Percentiles rank a stretch among this genome's conserved stretches.
Evolutionary conservation across 176 grass and related monocot genomes (phyloP).

Genomic region (Areca catechu): DNA sequence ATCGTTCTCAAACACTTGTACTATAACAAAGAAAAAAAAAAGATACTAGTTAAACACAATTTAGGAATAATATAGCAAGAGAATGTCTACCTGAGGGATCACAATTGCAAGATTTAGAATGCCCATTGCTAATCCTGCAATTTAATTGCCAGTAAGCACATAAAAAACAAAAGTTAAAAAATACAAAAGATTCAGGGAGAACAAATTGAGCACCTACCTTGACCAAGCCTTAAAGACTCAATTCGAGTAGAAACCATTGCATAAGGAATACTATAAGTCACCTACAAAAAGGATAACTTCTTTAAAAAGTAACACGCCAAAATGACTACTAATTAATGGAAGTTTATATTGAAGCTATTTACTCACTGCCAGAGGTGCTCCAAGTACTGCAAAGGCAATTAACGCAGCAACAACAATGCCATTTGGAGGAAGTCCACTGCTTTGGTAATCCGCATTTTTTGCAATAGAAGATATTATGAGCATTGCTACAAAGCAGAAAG

Average conservation of each 20-base stretch:
- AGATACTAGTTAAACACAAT: no score
- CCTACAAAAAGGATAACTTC: conserved; percentile 42
- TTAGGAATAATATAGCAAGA: not conserved
- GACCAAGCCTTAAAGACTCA: conserved; percentile 81
- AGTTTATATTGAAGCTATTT: not conserved
- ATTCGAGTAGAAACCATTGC: conserved; percentile 77
- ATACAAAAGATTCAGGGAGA: not conserved
- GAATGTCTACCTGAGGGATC: conserved; percentile 65
- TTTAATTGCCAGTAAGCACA: not conserved
- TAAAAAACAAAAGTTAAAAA: no score
- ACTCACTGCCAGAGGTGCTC: conserved; percentile 64
- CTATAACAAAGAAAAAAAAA: no score
- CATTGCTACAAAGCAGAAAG: conserved; percentile 82
- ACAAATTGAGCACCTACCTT: conserved; percentile 36
- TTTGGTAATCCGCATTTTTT: conserved; percentile 52
- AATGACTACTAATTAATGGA: no score
- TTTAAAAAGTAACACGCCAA: not conserved
- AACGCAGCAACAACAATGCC: conserved; percentile 68
- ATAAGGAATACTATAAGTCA: conserved; percentile 99
- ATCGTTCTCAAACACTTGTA: no score
- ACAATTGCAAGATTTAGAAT: conserved; percentile 96
- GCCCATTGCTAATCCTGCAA: conserved; percentile 84
- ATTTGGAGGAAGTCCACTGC: conserved; percentile 39
- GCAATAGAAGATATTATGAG: conserved; percentile 75
- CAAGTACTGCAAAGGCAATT: conserved; percentile 71